Conservation (phyloP, 768 basidiomycete species). For the Mycena haematopus region DNA sequence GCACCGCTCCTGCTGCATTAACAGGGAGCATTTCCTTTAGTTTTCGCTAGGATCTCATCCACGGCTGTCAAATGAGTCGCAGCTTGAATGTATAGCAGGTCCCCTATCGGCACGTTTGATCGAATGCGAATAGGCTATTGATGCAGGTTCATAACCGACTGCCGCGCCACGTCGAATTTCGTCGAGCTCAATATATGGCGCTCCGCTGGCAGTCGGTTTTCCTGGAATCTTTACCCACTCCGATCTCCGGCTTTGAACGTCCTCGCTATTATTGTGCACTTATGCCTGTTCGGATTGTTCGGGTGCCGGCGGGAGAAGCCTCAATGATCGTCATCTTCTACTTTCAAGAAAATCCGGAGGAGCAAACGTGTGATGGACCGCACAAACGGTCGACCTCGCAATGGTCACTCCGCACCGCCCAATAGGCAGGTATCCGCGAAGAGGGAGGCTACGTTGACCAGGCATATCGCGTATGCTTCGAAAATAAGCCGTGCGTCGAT, state of each 20-base stretch:
- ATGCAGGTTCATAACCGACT: neutral
- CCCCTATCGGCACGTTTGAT: neutral
- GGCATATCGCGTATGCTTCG: neutral
- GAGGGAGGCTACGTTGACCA: neutral
- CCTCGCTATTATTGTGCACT: neutral
- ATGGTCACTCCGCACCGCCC: neutral
- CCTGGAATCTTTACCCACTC: neutral
- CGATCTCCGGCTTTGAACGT: neutral
- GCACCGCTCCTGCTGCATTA: neutral
- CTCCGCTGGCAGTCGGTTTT: neutral
- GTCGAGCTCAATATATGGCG: neutral
- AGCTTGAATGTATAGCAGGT: neutral
- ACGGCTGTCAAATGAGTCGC: neutral
- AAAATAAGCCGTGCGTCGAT: neutral
- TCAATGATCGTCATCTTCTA: neutral
- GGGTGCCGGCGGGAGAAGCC: neutral
- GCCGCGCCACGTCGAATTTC: no score
- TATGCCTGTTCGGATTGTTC: slow-evolving; percentile 4
- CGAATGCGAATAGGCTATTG: slow-evolving; percentile 2
- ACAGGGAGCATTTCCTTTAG: neutral
- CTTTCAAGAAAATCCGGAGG: slow-evolving; percentile 6
- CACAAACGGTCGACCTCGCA: neutral
- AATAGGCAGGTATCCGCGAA: neutral
- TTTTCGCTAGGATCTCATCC: neutral
- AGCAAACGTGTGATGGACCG: slow-evolving; percentile 1